Evolutionary conservation across 441 rosid species (phyloP).

Genomic region (Gossypium davidsonii): DNA sequence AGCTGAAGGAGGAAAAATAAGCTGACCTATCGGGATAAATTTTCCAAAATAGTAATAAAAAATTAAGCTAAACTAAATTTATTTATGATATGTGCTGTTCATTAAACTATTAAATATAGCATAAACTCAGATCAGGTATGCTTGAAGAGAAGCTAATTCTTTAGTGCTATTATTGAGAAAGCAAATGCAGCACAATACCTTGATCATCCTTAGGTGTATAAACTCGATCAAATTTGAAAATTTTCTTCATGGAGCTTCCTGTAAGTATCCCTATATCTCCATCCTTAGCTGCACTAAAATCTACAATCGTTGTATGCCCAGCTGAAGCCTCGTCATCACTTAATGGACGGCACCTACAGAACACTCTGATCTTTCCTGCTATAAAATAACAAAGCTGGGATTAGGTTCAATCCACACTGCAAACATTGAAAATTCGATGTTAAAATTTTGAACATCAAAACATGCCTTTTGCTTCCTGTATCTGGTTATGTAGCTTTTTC

Average conservation of each 20-base stretch:
- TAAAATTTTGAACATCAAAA: not conserved
- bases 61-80: not conserved
- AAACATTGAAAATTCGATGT: not conserved
- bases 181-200: slow-evolving; percentile 35
- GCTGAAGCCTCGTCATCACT: slow-evolving; percentile 50
- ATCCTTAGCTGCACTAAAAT: slow-evolving; percentile 69
- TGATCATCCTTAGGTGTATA: slow-evolving; percentile 70
- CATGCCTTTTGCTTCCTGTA: slow-evolving; percentile 66
- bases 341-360: slow-evolving; percentile 82
- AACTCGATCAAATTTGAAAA: slow-evolving; percentile 70
- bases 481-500: slow-evolving; percentile 71
- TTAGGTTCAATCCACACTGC: not conserved
- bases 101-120: not conserved
- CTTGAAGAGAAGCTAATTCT: not conserved
- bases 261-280: slow-evolving; percentile 66
- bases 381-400: not conserved
- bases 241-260: slow-evolving; percentile 47
- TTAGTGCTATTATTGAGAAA: not conserved
- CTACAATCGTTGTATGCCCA: slow-evolving; percentile 48
- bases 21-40: not conserved
- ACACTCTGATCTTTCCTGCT: slow-evolving; percentile 78
- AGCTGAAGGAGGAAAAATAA: not conserved
- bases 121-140: not conserved
- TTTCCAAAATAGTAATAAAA: not conserved
- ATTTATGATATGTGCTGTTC: not conserved